These are phyloP conservation scores for Cladosporium sp. DNA, from an alignment of 2,329 filamentous ascomycete genomes.

Conservation along the genomic window DNA sequence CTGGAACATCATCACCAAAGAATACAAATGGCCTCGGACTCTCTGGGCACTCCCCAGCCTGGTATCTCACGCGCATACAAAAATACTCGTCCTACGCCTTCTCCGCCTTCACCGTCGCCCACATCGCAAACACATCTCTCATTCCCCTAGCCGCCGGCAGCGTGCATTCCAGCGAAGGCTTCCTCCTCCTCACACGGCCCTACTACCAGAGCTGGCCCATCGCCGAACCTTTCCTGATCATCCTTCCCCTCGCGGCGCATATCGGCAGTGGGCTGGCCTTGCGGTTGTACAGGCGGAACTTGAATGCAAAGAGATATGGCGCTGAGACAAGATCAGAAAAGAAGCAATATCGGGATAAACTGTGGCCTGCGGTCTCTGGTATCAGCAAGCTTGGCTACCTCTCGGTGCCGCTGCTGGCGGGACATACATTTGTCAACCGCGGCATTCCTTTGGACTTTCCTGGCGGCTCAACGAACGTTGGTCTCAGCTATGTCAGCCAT, in stretches of 20 bases:
- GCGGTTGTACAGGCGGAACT: slow-evolving; percentile 66
- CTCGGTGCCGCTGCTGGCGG: slow-evolving; percentile 59
- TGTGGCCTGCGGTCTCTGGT: slow-evolving; percentile 67
- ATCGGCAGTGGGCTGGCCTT: slow-evolving; percentile 71
- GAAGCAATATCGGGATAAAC: slow-evolving; percentile 29
- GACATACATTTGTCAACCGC: slow-evolving; percentile 73
- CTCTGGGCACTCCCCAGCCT: slow-evolving; percentile 66
- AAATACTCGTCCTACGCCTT: slow-evolving; percentile 86
- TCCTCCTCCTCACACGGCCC: slow-evolving; percentile 84
- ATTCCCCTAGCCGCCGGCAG: slow-evolving; percentile 71
- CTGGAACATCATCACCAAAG: slow-evolving; percentile 16
- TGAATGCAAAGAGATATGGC: slow-evolving; percentile 71
- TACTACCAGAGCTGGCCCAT: slow-evolving; percentile 76
- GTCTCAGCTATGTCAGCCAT: slow-evolving; percentile 77
- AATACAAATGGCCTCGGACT: slow-evolving; percentile 47
- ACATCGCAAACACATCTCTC: slow-evolving; percentile 75
- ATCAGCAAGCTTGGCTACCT: slow-evolving; percentile 70
- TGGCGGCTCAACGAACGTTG: slow-evolving; percentile 81
- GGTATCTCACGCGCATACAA: slow-evolving; percentile 73
- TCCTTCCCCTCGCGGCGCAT: slow-evolving; percentile 68
- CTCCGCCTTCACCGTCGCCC: slow-evolving; percentile 68
- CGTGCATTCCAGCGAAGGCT: slow-evolving; percentile 70
- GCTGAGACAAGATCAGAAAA: slow-evolving; percentile 56
- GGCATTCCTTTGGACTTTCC: slow-evolving; percentile 69
- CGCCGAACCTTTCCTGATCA: slow-evolving; percentile 74